These are phyloP conservation scores for Naganishia antarctica DNA, from an alignment of 768 basidiomycete genomes.

Conservation along the genomic window DNA sequence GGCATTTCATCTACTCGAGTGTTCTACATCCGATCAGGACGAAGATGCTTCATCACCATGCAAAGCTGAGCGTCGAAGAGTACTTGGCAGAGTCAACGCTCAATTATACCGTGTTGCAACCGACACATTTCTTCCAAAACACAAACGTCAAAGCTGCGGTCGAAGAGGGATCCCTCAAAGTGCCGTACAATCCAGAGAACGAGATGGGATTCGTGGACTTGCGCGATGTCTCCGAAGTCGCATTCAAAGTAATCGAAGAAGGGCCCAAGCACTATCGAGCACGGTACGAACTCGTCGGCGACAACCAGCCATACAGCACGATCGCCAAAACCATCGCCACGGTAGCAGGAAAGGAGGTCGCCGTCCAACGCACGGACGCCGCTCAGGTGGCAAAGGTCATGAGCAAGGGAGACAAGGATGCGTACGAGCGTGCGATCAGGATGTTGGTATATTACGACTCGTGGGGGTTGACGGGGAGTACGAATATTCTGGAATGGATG, in stretches of 20 bases:
- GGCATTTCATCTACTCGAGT: constrained; percentile 19
- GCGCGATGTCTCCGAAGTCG: constrained; percentile 43
- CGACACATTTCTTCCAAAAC: constrained; percentile 50
- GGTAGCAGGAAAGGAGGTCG: constrained; percentile 31
- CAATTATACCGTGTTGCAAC: constrained; percentile 33
- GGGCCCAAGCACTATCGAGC: constrained; percentile 46
- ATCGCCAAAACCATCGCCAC: constrained; percentile 38
- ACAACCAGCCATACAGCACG: constrained; percentile 44
- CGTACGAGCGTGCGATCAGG: constrained; percentile 39
- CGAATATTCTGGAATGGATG: constrained; percentile 47
- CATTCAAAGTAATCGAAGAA: constrained; percentile 41
- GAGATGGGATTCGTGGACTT: constrained; percentile 50
- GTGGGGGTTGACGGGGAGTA: constrained; percentile 47
- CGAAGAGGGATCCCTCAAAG: constrained; percentile 32
- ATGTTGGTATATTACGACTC: constrained; percentile 49
- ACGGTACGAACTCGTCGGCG: constrained; percentile 49
- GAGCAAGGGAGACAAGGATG: constrained; percentile 33
- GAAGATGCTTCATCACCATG: constrained; percentile 44
- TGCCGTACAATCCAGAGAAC: constrained; percentile 38
- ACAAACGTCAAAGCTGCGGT: constrained; percentile 31
- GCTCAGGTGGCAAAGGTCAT: constrained; percentile 32
- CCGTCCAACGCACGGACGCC: constrained; percentile 32
- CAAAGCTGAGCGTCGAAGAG: constrained; percentile 15
- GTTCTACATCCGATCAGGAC: constrained; percentile 40
- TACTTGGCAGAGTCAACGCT: constrained; percentile 11